phyloP scores from a whole-genome alignment of 768 basidiomycete genomes.

The Leccinum imitatum region DNA sequence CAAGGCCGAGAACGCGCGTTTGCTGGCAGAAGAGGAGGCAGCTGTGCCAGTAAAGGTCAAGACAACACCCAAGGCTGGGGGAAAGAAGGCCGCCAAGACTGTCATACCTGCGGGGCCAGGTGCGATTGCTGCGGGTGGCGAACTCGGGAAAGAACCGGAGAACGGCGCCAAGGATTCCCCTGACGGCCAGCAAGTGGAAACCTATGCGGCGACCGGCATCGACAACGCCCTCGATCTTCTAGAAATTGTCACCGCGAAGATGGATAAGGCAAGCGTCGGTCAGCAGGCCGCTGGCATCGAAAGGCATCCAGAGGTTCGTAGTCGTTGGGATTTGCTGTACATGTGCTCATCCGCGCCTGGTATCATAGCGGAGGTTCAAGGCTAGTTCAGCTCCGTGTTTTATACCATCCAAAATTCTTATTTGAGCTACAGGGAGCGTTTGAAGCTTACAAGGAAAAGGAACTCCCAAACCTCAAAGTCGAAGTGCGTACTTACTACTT shows the following conservation, averaged over 20 bases:
- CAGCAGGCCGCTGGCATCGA: conserved; percentile 85
- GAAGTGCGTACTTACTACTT: conserved; percentile 54
- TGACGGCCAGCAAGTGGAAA: conserved; percentile 50
- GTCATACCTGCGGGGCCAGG: conserved; percentile 75
- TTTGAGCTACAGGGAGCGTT: conserved; percentile 62
- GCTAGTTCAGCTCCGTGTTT: conserved; percentile 33
- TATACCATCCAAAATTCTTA: conserved; percentile 5
- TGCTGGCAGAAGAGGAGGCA: conserved; percentile 89
- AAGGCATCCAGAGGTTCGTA: conserved; percentile 84
- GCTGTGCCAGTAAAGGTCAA: conserved; percentile 56
- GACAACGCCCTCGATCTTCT: conserved; percentile 89
- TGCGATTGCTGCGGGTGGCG: conserved; percentile 76
- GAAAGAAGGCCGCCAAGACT: conserved; percentile 56
- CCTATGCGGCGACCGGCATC: conserved; percentile 80
- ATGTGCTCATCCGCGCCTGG: conserved; percentile 13
- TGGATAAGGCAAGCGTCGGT: conserved; percentile 90
- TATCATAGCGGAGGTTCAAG: conserved; percentile 81
- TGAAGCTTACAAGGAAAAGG: conserved; percentile 85
- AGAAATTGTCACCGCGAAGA: conserved; percentile 86
- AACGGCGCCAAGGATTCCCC: conserved; percentile 26
- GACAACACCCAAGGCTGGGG: conserved; percentile 59
- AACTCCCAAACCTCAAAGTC: conserved; percentile 71
- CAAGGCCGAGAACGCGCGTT: conserved; percentile 81
- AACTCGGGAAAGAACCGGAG: conserved; percentile 30
- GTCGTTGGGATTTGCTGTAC: neutral